phyloP scores from a whole-genome alignment of 2,329 filamentous ascomycete species.

The Colletotrichum liriopes region DNA sequence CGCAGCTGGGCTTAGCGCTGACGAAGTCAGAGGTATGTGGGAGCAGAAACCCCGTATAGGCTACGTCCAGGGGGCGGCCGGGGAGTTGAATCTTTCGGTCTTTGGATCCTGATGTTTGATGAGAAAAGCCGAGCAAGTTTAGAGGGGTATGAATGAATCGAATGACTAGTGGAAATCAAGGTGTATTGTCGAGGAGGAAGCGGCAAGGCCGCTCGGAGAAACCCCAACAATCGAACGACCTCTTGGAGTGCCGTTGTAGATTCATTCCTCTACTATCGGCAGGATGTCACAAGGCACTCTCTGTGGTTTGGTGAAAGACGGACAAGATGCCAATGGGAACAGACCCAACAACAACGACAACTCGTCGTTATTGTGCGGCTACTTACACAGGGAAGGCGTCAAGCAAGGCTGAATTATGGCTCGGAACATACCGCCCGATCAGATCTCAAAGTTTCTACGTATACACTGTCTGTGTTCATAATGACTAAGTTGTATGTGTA shows the following conservation, averaged over 20 bases:
- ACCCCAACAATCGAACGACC: background rate
- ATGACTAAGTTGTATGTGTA: constrained; percentile 15
- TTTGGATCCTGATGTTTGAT: no score
- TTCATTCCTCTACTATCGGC: background rate
- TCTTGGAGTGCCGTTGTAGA: background rate
- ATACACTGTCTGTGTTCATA: constrained; percentile 3
- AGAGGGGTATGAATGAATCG: no score
- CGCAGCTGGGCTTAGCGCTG: background rate
- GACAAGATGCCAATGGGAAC: background rate
- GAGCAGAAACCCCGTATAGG: background rate
- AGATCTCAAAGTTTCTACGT: background rate
- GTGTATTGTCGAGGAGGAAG: background rate
- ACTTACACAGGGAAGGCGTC: constrained; percentile 5
- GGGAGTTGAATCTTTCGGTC: background rate
- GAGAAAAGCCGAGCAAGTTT: background rate
- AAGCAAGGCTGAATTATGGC: background rate
- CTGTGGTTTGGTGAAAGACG: background rate
- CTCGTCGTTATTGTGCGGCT: background rate
- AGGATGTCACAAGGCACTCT: background rate
- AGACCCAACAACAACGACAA: background rate
- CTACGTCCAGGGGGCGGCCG: background rate
- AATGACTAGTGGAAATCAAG: background rate
- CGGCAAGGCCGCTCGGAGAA: background rate
- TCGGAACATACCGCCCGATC: constrained; percentile 14
- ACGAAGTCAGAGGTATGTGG: background rate